Percentiles rank a stretch among this genome's conserved stretches.
phyloP scores from a whole-genome alignment of 257 asterid genomes.

The Solanum lycopersicoides region DNA sequence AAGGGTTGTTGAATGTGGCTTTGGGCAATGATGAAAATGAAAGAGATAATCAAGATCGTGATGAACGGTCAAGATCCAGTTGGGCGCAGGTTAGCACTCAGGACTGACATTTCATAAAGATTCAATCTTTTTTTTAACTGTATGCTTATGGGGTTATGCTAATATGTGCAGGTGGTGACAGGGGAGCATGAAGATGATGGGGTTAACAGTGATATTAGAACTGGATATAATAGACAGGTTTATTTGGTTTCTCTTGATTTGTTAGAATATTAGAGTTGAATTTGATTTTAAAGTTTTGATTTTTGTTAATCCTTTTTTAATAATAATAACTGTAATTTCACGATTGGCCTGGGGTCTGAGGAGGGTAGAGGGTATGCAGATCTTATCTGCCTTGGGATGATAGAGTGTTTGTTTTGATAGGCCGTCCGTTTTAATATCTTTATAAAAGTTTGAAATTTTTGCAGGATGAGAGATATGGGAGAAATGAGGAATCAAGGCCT shows the following conservation, averaged over 20 bases:
- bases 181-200: constrained; percentile 34
- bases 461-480: constrained; percentile 31
- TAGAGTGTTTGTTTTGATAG: not conserved
- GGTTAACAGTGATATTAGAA: constrained; percentile 10
- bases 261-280: not conserved
- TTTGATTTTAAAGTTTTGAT: not conserved
- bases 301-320: not conserved
- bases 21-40: constrained; percentile 28
- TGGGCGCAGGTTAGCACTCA: constrained; percentile 64
- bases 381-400: not conserved
- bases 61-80: constrained; percentile 62
- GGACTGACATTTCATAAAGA: not conserved
- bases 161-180: constrained; percentile 53
- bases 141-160: constrained; percentile 1
- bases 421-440: not conserved
- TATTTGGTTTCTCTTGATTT: not conserved
- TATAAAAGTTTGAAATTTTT: not conserved
- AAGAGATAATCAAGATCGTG: constrained; percentile 7
- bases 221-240: constrained; percentile 16
- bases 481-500: constrained; percentile 29
- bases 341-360: no score
- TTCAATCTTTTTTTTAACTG: not conserved
- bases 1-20: constrained; percentile 50
- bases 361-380: not conserved
- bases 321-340: not conserved